Percentiles rank a stretch among this genome's conserved stretches.
Conservation (phyloP, 2,329 filamentous ascomycete genomes). For the Graphilbum fragrans region DNA sequence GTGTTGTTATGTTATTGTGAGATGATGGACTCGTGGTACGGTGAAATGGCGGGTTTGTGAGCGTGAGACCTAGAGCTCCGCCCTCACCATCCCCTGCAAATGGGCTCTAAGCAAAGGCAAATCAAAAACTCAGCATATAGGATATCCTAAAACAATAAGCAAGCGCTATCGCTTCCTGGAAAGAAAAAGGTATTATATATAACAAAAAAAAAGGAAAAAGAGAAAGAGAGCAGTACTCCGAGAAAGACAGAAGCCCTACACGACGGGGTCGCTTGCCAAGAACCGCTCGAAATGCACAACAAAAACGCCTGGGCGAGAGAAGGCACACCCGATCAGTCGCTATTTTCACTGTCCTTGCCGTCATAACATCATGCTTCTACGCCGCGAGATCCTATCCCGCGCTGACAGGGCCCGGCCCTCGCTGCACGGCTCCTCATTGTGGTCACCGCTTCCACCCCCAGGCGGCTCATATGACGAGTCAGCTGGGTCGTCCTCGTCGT, state of each 20-base stretch:
- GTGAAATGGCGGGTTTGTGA: too few species aligned
- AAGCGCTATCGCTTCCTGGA: slow-evolving; percentile 3
- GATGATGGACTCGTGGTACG: too few species aligned
- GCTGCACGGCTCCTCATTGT: neutral
- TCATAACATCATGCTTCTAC: slow-evolving; percentile 50
- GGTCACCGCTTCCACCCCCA: slow-evolving; percentile 5
- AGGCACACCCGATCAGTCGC: slow-evolving; percentile 6
- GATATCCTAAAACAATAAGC: slow-evolving; percentile 11
- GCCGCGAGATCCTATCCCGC: slow-evolving; percentile 26
- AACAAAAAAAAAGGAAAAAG: neutral
- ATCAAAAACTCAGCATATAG: slow-evolving; percentile 3
- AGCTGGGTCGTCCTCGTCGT: slow-evolving; percentile 21
- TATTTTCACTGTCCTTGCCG: neutral
- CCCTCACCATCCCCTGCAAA: too few species aligned
- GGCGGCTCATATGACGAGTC: slow-evolving; percentile 14
- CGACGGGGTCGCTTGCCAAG: neutral
- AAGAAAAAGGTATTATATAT: neutral
- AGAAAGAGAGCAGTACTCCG: neutral
- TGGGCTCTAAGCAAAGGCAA: too few species aligned
- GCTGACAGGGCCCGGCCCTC: slow-evolving; percentile 12
- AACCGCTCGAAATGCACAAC: neutral
- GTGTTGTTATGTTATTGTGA: too few species aligned
- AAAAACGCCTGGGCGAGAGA: slow-evolving; percentile 1
- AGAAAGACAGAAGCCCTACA: slow-evolving; percentile 2
- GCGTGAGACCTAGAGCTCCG: too few species aligned